These are phyloP conservation scores for Tetrahymena malaccensis DNA, from an alignment of 73 alveolate species.

Conservation along the genomic window DNA sequence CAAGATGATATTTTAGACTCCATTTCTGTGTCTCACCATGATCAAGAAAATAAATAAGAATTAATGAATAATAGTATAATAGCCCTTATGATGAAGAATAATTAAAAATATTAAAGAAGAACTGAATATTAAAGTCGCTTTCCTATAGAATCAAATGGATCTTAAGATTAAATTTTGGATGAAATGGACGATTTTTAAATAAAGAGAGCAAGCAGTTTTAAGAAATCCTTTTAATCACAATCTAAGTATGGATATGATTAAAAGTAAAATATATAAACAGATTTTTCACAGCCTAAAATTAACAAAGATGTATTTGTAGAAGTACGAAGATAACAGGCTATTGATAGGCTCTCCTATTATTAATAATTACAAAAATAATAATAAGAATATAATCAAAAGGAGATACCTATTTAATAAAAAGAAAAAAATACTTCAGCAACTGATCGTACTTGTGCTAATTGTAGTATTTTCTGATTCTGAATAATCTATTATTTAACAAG, in stretches of 20 bases:
- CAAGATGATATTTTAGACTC: neutral
- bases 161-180: neutral
- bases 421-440: neutral
- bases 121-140: neutral
- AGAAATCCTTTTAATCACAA: neutral
- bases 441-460: neutral
- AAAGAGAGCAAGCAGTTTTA: neutral
- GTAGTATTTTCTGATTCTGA: neutral
- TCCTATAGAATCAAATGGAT: neutral
- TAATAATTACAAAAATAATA: neutral
- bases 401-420: neutral
- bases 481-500: neutral
- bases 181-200: neutral
- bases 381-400: neutral
- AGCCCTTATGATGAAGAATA: neutral
- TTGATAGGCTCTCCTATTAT: neutral
- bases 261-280: neutral
- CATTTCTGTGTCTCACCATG: neutral
- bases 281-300: neutral
- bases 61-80: neutral
- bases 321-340: neutral
- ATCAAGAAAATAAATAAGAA: neutral
- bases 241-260: neutral
- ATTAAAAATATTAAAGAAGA: neutral
- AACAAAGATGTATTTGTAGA: neutral